Base-by-base conservation (phyloP, 306 rosid species). In the Castanopsis chinensis region DNA sequence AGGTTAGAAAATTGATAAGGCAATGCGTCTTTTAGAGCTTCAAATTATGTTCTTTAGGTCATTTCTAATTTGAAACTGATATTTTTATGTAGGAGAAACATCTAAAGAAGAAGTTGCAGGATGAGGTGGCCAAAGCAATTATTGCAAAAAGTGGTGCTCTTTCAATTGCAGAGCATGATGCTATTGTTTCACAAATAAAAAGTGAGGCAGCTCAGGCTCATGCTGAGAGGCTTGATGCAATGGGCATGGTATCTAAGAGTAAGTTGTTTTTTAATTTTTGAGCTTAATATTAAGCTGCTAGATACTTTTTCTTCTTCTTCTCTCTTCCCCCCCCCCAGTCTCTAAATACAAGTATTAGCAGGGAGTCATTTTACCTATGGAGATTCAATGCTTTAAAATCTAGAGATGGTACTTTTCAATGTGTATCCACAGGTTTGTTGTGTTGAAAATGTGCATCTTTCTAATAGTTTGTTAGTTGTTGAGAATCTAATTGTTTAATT, bases 141-240 rank as follows among this genome's bases (percentile, higher is more conserved):
- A 14, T 80, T 37, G 72, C 76, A 14, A 76, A 86, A 9, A 84
- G 82, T 54, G 88, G 71, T 27, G 69, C 27, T 6, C 75, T 63
- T 71, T 25, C 73, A 28, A 67, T 71, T 55, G 32, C 73, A 8
- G 77, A 86, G 56, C 78, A 84, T 35, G 78, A 79, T 15, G 71
- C 77, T 64, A 83, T 79, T 64, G 7, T 84, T 76, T 53, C 75
- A 45, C 74, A 82, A 77, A 79, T 95, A 70, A 86, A 83, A 85
- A 83, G 41, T 67, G 88, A 89, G 9, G 84, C 75, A 35, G 97
- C 85, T 83, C 71, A 82, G 73, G 97, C 88, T 56, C 92, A 88
- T 54, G 84, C 86, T 35, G 86, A 88, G 83, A 59, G 84, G 79
- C 83, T 89, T 21, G 85, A 84, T 51, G 89, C 84, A 72, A 79